Percentiles rank a stretch among this genome's conserved stretches.
These are phyloP conservation scores for Polyporus arcularius DNA, from an alignment of 768 basidiomycete species.

Conservation along the genomic window DNA sequence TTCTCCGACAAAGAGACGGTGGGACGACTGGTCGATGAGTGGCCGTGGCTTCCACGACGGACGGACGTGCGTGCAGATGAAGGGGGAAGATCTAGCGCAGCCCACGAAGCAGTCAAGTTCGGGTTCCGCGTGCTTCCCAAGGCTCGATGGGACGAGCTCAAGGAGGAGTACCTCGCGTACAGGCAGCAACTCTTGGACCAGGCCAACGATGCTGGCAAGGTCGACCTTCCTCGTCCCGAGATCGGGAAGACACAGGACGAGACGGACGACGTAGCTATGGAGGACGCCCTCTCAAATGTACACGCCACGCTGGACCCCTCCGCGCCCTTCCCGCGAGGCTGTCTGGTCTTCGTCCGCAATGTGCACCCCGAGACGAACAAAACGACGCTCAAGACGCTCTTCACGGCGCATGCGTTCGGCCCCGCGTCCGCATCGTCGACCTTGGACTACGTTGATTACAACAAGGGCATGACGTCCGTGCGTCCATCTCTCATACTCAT, in stretches of 20 bases:
- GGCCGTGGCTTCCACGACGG: constrained; percentile 58
- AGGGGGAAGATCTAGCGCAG: background rate
- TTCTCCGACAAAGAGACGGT: constrained; percentile 44
- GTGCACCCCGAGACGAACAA: constrained; percentile 79
- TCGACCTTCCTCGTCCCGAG: background rate
- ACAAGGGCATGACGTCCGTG: constrained; percentile 75
- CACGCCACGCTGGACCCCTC: constrained; percentile 2
- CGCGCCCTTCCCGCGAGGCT: constrained; percentile 58
- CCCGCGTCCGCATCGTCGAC: constrained; percentile 28
- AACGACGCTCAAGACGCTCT: constrained; percentile 67
- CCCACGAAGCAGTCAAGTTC: constrained; percentile 51
- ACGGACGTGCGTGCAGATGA: background rate
- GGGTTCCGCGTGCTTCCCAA: constrained; percentile 64
- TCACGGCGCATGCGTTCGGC: constrained; percentile 43
- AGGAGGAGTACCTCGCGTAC: constrained; percentile 69
- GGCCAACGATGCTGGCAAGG: constrained; percentile 28
- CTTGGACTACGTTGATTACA: constrained; percentile 80
- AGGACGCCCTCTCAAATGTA: background rate
- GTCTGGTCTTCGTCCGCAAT: constrained; percentile 71
- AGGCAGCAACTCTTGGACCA: constrained; percentile 54
- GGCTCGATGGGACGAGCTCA: constrained; percentile 60
- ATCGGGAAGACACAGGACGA: background rate
- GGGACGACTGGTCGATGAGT: constrained; percentile 45
- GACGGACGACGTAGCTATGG: background rate
- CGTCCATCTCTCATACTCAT: constrained; percentile 25